phyloP scores from a whole-genome alignment of 495 filamentous ascomycete species.

The Neurospora africana region DNA sequence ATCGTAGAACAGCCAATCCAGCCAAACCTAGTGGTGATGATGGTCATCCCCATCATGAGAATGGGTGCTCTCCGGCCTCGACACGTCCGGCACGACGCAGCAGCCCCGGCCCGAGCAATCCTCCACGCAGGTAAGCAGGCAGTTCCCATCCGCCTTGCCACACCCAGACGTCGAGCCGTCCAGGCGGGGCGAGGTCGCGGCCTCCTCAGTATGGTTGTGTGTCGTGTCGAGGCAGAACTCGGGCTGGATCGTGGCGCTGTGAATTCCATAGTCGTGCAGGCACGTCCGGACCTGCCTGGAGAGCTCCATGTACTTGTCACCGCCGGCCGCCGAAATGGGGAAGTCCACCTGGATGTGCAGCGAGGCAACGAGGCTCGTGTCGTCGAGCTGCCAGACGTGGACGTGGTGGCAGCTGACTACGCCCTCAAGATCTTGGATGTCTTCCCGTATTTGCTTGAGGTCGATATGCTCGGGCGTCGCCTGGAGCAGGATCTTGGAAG shows the following conservation, averaged over 20 bases:
- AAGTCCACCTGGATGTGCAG: constrained; percentile 84
- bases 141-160: constrained; percentile 47
- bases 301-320: constrained; percentile 79
- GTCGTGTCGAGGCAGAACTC: constrained; percentile 65
- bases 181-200: constrained; percentile 17
- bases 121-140: constrained; percentile 79
- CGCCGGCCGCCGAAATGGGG: constrained; percentile 56
- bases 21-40: constrained; percentile 3
- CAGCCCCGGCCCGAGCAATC: constrained; percentile 67
- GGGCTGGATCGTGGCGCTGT: constrained; percentile 96
- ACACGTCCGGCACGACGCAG: constrained; percentile 34
- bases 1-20: neutral
- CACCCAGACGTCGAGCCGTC: constrained; percentile 29
- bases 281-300: constrained; percentile 69
- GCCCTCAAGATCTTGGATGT: constrained; percentile 74
- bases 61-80: constrained; percentile 18
- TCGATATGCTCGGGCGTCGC: constrained; percentile 80
- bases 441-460: constrained; percentile 81
- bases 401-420: constrained; percentile 86
- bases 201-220: constrained; percentile 24
- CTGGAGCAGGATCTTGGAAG: constrained; percentile 88
- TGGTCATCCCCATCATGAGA: constrained; percentile 7
- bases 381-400: constrained; percentile 94
- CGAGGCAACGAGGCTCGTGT: constrained; percentile 83
- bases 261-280: constrained; percentile 90